Conservation (phyloP, 2,329 filamentous ascomycete genomes). For the Cladosporium sphaerospermum region DNA sequence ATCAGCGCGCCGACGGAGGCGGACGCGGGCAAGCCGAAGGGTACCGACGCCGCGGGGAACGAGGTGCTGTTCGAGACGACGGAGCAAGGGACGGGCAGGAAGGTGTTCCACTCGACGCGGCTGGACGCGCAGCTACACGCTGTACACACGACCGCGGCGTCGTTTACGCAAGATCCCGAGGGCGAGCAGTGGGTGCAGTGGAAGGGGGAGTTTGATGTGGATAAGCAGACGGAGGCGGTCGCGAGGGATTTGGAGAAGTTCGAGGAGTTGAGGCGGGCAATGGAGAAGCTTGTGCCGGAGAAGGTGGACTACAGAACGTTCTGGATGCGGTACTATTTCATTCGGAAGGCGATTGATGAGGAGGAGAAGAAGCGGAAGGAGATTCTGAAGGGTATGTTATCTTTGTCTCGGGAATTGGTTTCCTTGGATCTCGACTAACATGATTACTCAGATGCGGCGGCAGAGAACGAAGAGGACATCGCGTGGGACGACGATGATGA, state of each 20-base stretch:
- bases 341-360: conserved; percentile 85
- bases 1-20: conserved; percentile 64
- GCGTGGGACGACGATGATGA: conserved; percentile 70
- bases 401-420: background rate
- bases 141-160: conserved; percentile 78
- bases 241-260: conserved; percentile 77
- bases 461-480: conserved; percentile 67
- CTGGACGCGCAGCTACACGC: conserved; percentile 95
- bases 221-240: conserved; percentile 78
- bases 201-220: conserved; percentile 68
- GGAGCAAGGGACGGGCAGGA: conserved; percentile 74
- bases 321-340: conserved; percentile 93
- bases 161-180: conserved; percentile 74
- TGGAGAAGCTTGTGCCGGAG: conserved; percentile 95
- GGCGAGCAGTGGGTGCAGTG: conserved; percentile 68
- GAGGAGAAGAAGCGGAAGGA: conserved; percentile 85
- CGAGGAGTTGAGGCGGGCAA: conserved; percentile 73
- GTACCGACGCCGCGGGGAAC: conserved; percentile 28
- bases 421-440: background rate
- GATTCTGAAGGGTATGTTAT: conserved; percentile 71
- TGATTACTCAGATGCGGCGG: conserved; percentile 51
- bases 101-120: conserved; percentile 88
- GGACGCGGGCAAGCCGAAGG: conserved; percentile 37
- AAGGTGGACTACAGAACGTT: conserved; percentile 83
- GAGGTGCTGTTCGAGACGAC: conserved; percentile 88